Evolutionary conservation across 2,329 filamentous ascomycete species (phyloP), one percentile per base, ranked within the genome.

Genomic region (Epichloe hybrida): DNA sequence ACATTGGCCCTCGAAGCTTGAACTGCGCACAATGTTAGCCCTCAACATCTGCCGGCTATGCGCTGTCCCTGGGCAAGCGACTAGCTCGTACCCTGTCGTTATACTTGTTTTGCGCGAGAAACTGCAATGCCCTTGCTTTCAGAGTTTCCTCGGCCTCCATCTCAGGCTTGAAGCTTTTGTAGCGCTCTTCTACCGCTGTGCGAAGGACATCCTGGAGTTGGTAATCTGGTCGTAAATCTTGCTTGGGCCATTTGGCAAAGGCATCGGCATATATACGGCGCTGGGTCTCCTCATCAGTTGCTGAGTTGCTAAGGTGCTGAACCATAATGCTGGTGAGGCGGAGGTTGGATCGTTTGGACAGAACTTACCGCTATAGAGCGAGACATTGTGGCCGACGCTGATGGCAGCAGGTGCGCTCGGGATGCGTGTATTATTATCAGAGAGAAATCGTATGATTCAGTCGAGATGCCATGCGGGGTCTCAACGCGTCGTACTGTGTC

Each of bases 201-300:
- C 61, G 60, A 46, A 84, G 66, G 36, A 77, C 71, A 56, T 79
- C 72, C 59, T 77, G 77, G 56, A 85, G 73, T 62, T 83, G 79
- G 61, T 76, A 72, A 52, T 81, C 74, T 7, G 81, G 81, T 0
- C 82, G 79, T 43, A 85, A 71, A 52, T 70, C 69, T 59, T 84
- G 81, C 58, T 76, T 75, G 44, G 82, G 82, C 81, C 81, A 86
- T 55, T 72, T 72, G 52, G 73, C 68, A 50, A 69, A 64, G 56
- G 62, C 65, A 51, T 68, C 66, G 47, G 61, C 57, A 59, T 68
- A 69, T 45, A 68, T 61, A 52, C 63, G 65, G 55, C 62, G 61
- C 67, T 70, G 48, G 3, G 21, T 6, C 2, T 13, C 37, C 37
- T 31, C 46, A 34, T 40, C 17, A 36, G 17, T 20, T 21, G 23